Base-by-base conservation (phyloP, 768 basidiomycete genomes). In the Tylopilus cervinicoccineus region DNA sequence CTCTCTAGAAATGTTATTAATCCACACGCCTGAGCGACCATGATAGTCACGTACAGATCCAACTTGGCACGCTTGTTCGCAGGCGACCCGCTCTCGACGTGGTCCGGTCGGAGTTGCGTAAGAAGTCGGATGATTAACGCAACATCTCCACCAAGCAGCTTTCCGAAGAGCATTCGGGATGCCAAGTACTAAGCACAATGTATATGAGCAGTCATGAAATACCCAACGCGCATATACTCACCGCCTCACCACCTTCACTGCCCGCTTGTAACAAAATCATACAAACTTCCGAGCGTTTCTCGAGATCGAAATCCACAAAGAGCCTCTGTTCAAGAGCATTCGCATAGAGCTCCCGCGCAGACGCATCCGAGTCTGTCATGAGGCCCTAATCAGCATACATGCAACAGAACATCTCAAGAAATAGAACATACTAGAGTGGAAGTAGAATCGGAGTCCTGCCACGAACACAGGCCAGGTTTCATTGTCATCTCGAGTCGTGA, bases 31-130 rank as follows among this genome's bases (percentile, higher is more conserved):
- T 4, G 19, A 34, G 14, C 10, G 27, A 48, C 17, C 19, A 40
- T 5, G 19, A 44, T 19, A 28, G 76, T 28, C 52, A 84, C 86
- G 27, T 56, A 88, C 86, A 71, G 72, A 9, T 78, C 70, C 7
- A 80, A 63, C 60, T 82, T 88, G 10, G 74, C 71, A 17, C 87
- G 78, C 68, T 93, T 93, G 38, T 70, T 73, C 1, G 78, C 76
- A 13, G 80, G 80, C 9, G 76, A 69, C 13, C 67, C 68, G 6
- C 62, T 58, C 19, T 73, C 73, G 19, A 62, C 58, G 3, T 70
- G 63, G 17, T 60, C 58, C 3, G 81, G 83, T 47, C 76, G 77
- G 24, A 84, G 68, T 9, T 60, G 56, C 17, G 66, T 57, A 6
- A 89, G 69, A 14, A 91, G 69, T 23, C 73, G 73, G 12, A 75